Percentiles rank a stretch among this genome's conserved stretches.
Evolutionary conservation across 345 rosid species (phyloP).

Genomic region (Syzygium oleosum): DNA sequence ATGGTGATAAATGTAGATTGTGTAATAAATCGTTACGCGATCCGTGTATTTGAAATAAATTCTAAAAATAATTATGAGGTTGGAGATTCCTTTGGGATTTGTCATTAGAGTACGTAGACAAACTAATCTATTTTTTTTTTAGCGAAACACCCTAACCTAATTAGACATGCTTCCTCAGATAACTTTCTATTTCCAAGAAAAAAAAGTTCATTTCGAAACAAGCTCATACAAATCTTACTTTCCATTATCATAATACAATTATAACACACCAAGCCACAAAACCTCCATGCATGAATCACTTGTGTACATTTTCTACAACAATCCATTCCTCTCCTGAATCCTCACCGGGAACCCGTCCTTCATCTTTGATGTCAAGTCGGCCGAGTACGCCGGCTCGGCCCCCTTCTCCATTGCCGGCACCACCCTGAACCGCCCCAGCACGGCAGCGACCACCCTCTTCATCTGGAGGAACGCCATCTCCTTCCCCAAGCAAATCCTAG

Average conservation of each 20-base stretch:
- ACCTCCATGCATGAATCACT: not conserved
- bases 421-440: constrained; percentile 34
- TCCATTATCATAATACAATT: not conserved
- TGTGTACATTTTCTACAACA: not conserved
- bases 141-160: not conserved
- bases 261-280: not conserved
- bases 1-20: not conserved
- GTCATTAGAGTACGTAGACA: not conserved
- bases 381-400: constrained; percentile 27
- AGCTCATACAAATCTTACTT: not conserved
- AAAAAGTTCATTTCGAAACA: not conserved
- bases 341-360: constrained; percentile 48
- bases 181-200: not conserved
- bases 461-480: constrained; percentile 41
- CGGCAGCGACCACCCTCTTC: constrained; percentile 33
- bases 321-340: constrained; percentile 23
- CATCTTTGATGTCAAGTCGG: constrained; percentile 44
- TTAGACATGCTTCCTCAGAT: not conserved
- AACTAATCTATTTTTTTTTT: not conserved
- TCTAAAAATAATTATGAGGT: not conserved
- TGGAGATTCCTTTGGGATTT: not conserved
- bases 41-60: not conserved
- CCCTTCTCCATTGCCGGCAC: constrained; percentile 34
- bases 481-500: constrained; percentile 48
- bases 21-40: not conserved